Base-by-base conservation (phyloP, 805 yeast species). In the Candida namnaoensis region DNA sequence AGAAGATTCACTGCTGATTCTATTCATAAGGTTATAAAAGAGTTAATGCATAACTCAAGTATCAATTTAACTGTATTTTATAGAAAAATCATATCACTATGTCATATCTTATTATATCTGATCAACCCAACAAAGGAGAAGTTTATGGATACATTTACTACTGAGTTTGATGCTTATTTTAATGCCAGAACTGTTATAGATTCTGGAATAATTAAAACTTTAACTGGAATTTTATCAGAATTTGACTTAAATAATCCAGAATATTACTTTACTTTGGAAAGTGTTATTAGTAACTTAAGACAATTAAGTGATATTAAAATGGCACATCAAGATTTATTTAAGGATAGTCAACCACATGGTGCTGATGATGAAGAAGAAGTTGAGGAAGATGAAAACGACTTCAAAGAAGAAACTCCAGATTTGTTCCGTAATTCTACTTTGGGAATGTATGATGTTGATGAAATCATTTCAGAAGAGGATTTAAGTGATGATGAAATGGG, bases 391-490 rank as follows among this genome's bases (percentile, higher is more conserved):
- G 78, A 73, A 26, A 87, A 81, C 33, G 68, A 66, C 35, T 65
- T 66, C 19, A 78, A 74, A 33, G 95, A 83, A 41, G 91, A 87
- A 41, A 76, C 88, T 0, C 88, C 95, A 0, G 90, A 90, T 57
- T 66, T 90, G 53, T 79, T 91, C 60, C 69, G 82, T 34, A 90
- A 93, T 56, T 90, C 97, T 0, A 86, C 97, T 0, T 68, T 91
- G 35, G 97, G 96, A 2, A 90, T 91, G 95, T 91, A 83, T 57
- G 97, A 91, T 51, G 80, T 85, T 34, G 85, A 73, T 32, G 93
- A 82, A 40, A 72, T 75, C 32, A 82, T 78, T 47, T 75, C 76
- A 36, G 83, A 79, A 32, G 82, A 76, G 11, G 80, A 74, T 8
- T 76, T 68, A n/a, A 75, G 67, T 24, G 78, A 71, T 35, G 72